A percentile compares a stretch with the other conserved stretches of the same genome.
Conservation (phyloP, 768 basidiomycete genomes). For the Lentinula edodes region DNA sequence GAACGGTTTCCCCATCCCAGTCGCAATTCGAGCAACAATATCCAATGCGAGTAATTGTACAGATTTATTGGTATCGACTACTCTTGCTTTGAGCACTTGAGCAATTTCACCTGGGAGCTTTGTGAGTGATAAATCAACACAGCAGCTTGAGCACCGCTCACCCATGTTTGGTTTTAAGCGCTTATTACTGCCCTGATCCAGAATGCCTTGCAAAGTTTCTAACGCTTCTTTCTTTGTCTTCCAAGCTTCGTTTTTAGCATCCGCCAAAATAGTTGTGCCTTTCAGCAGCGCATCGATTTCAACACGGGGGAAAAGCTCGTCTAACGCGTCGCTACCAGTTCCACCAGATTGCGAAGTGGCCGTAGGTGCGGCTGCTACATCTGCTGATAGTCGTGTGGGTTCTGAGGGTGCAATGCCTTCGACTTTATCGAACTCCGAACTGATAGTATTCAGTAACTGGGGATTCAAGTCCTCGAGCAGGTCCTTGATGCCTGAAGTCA, state of each 20-base stretch:
- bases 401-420: conserved; percentile 73
- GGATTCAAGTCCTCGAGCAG: conserved; percentile 93
- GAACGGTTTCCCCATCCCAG: conserved; percentile 93
- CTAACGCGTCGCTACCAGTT: conserved; percentile 64
- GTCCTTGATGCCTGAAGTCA: conserved; percentile 71
- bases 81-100: conserved; percentile 79
- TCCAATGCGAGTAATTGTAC: conserved; percentile 90
- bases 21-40: conserved; percentile 83
- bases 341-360: conserved; percentile 35
- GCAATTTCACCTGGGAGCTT: conserved; percentile 74
- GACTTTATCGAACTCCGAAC: conserved; percentile 88
- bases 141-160: conserved; percentile 19
- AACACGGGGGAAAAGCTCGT: conserved; percentile 92
- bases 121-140: not conserved
- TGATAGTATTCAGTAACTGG: conserved; percentile 87
- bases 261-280: conserved; percentile 75
- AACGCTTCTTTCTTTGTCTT: conserved; percentile 95
- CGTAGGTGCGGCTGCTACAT: conserved; percentile 52
- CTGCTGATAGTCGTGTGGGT: conserved; percentile 72
- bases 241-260: conserved; percentile 92
- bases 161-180: conserved; percentile 89
- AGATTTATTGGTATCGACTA: conserved; percentile 90
- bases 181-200: conserved; percentile 91
- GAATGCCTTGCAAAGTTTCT: conserved; percentile 72
- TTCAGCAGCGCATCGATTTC: conserved; percentile 85